Conservation (phyloP, 2,329 filamentous ascomycete genomes). For the Hymenoscyphus occultus region DNA sequence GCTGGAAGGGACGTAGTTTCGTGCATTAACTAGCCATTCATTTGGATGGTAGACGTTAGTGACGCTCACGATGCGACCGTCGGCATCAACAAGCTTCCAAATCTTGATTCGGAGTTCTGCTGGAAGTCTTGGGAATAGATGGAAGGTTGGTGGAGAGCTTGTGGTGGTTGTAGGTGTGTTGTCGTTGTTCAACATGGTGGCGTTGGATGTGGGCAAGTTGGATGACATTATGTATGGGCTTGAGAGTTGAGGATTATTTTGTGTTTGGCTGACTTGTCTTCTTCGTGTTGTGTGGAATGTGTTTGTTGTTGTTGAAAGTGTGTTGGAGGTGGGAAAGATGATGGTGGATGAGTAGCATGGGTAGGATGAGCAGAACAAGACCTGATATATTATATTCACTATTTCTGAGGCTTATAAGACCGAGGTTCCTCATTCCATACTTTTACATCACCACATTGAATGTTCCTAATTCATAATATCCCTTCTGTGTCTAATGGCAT, state of each 20-base stretch:
- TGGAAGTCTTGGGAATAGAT: not conserved
- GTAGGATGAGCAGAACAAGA: no score
- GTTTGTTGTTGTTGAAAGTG: no score
- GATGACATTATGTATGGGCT: not conserved
- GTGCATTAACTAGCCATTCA: not conserved
- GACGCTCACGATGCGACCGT: not conserved
- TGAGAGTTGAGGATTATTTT: not conserved
- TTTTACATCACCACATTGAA: no score
- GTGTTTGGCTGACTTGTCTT: no score
- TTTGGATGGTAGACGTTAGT: not conserved
- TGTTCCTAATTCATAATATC: no score
- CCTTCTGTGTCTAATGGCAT: no score
- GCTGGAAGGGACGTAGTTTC: not conserved
- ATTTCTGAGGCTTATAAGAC: no score
- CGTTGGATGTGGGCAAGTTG: not conserved
- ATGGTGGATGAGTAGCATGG: no score
- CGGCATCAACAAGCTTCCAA: not conserved
- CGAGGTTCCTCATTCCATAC: no score
- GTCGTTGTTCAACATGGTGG: not conserved
- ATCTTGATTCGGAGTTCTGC: not conserved
- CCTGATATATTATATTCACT: no score
- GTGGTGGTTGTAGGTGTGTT: not conserved
- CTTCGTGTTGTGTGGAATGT: no score
- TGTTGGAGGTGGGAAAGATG: no score
- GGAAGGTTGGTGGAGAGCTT: not conserved